Evolutionary conservation across 495 filamentous ascomycete species (phyloP).

Genomic region (Tetracladium setigerum): DNA sequence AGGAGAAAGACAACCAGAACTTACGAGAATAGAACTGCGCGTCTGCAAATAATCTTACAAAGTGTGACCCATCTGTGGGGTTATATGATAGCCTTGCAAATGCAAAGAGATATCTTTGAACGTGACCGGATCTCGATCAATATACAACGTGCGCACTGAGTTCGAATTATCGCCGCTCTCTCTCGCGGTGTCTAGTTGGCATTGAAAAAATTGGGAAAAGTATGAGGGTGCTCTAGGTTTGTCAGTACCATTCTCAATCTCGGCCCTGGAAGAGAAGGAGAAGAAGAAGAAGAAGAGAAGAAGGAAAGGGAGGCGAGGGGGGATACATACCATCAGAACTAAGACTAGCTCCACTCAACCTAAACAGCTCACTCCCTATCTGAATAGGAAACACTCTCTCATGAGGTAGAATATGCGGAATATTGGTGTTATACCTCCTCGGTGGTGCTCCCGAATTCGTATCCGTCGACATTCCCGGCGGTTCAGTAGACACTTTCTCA

Average conservation of each 20-base stretch:
- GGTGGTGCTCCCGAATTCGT: neutral
- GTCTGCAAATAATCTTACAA: slow-evolving; percentile 88
- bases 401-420: slow-evolving; percentile 53
- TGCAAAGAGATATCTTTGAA: slow-evolving; percentile 87
- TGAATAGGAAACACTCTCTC: slow-evolving; percentile 85
- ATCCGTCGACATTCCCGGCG: slow-evolving; percentile 11
- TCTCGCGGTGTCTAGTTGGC: slow-evolving; percentile 60
- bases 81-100: slow-evolving; percentile 89
- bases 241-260: slow-evolving; percentile 26
- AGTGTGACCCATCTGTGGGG: slow-evolving; percentile 77
- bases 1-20: slow-evolving; percentile 18
- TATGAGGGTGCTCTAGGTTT: slow-evolving; percentile 84
- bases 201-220: slow-evolving; percentile 90
- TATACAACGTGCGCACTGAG: slow-evolving; percentile 68
- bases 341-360: slow-evolving; percentile 88
- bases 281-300: neutral
- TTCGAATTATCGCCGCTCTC: slow-evolving; percentile 37
- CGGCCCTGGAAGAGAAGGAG: neutral
- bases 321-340: slow-evolving; percentile 82
- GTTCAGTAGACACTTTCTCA: neutral
- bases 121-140: slow-evolving; percentile 87
- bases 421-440: slow-evolving; percentile 25
- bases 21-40: slow-evolving; percentile 89
- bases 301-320: slow-evolving; percentile 4
- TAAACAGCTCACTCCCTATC: slow-evolving; percentile 86